phyloP scores from a whole-genome alignment of 176 grass and related monocot species.

The Carex myosuroides region DNA sequence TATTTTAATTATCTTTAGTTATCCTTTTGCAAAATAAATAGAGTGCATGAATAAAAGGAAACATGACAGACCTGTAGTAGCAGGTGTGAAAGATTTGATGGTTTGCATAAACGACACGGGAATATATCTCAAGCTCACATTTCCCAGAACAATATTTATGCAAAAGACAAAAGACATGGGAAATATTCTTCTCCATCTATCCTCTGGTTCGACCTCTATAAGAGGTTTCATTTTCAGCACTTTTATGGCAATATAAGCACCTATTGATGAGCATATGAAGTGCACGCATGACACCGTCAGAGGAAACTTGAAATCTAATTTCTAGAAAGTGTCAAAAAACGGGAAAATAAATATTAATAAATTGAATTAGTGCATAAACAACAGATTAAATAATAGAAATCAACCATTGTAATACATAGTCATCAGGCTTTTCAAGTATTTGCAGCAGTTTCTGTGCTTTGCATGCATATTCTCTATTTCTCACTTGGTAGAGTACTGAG shows the following conservation, averaged over 20 bases:
- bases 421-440: not conserved
- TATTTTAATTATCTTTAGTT: not conserved
- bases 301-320: constrained; percentile 97
- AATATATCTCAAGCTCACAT: constrained; percentile 91
- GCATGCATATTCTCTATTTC: not conserved
- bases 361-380: not conserved
- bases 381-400: not conserved
- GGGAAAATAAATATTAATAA: not conserved
- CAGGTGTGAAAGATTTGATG: constrained; percentile 98
- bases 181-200: constrained; percentile 96
- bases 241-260: constrained; percentile 75
- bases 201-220: constrained; percentile 64
- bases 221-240: constrained; percentile 72
- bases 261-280: constrained; percentile 88
- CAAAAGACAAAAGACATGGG: constrained; percentile 98
- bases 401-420: not conserved
- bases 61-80: constrained; percentile 60
- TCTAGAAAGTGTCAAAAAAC: constrained; percentile 32
- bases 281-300: constrained; percentile 91
- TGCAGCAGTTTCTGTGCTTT: not conserved
- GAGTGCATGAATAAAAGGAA: not conserved
- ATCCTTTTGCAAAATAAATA: constrained; percentile 1
- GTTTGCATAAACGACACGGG: constrained; percentile 99
- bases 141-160: constrained; percentile 94
- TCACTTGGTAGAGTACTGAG: not conserved